These are phyloP conservation scores for Hordeum pubiflorum DNA, from an alignment of 202 grass and related monocot genomes.

Conservation along the genomic window DNA sequence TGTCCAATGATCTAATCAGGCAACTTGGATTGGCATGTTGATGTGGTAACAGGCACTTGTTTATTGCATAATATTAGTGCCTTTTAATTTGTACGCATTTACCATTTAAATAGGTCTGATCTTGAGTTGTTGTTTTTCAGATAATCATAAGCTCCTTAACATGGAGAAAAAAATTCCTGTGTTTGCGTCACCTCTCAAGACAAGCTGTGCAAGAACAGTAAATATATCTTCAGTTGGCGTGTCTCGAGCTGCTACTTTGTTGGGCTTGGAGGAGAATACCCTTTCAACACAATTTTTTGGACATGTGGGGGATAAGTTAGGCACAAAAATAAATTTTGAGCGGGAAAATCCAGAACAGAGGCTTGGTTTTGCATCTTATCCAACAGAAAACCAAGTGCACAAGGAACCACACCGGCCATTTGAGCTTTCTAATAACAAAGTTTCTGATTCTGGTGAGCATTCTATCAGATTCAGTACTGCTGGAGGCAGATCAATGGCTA, in stretches of 20 bases:
- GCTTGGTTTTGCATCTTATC: conserved; percentile 19
- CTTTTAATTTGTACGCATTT: conserved; percentile 1
- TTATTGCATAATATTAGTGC: background rate
- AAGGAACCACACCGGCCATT: conserved; percentile 29
- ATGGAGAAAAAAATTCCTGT: conserved; percentile 15
- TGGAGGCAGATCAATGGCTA: conserved; percentile 49
- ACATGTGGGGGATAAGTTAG: conserved; percentile 41
- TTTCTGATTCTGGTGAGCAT: conserved; percentile 27
- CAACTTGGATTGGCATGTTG: background rate
- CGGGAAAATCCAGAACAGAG: conserved; percentile 25
- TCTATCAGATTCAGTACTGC: conserved; percentile 62
- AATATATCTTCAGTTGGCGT: conserved; percentile 67
- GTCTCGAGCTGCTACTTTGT: conserved; percentile 62
- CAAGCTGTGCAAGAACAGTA: conserved; percentile 43
- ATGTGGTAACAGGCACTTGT: background rate
- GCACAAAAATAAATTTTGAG: conserved; percentile 35
- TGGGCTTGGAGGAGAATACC: conserved; percentile 67
- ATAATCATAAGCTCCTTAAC: conserved; percentile 26
- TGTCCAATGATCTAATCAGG: conserved; percentile 18
- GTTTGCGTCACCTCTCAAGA: conserved; percentile 48
- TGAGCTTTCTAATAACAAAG: conserved; percentile 1
- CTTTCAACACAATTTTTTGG: conserved; percentile 55
- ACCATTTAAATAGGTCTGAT: conserved; percentile 15
- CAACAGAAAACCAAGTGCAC: conserved; percentile 37
- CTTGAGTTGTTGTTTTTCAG: conserved; percentile 19